Evolutionary conservation across 2,329 filamentous ascomycete genomes (phyloP).

Genomic region (Fusarium nelsonii): DNA sequence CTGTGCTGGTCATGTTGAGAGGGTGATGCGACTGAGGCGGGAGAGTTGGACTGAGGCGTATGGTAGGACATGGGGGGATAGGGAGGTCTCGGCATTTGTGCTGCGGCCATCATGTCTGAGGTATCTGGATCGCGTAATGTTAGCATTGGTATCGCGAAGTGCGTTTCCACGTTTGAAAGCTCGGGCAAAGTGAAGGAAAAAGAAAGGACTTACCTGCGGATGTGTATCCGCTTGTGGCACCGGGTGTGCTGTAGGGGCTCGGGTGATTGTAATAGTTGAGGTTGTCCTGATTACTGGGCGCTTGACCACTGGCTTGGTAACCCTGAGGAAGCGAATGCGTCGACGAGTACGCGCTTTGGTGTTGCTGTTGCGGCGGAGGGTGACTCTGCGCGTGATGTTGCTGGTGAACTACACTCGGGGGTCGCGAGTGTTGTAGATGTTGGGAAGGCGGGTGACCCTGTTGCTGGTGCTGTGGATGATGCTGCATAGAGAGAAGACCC

Average conservation of each 20-base stretch:
- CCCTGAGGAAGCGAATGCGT: constrained; percentile 73
- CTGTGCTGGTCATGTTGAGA: constrained; percentile 91
- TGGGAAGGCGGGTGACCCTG: constrained; percentile 77
- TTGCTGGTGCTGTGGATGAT: constrained; percentile 79
- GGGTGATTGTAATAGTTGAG: constrained; percentile 82
- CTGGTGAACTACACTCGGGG: constrained; percentile 79
- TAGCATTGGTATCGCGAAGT: constrained; percentile 34
- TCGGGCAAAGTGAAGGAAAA: background rate
- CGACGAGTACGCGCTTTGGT: constrained; percentile 74
- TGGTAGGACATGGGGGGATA: constrained; percentile 94
- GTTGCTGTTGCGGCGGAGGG: constrained; percentile 71
- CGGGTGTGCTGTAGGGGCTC: constrained; percentile 85
- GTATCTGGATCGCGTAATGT: constrained; percentile 59
- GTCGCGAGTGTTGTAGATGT: constrained; percentile 77
- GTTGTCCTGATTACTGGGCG: constrained; percentile 72
- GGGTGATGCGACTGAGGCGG: constrained; percentile 90
- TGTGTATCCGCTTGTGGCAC: constrained; percentile 84
- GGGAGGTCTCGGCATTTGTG: constrained; percentile 77
- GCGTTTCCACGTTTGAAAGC: constrained; percentile 5
- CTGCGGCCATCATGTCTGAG: constrained; percentile 76
- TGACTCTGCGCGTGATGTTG: constrained; percentile 77
- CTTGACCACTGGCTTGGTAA: constrained; percentile 76
- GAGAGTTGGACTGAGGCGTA: constrained; percentile 94
- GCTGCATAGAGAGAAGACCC: constrained; percentile 75
- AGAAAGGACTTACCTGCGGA: constrained; percentile 78